Percentiles rank a stretch among this genome's conserved stretches.
These are phyloP conservation scores for Heliosperma pusillum DNA, from an alignment of 148 eudicot species.

Conservation along the genomic window DNA sequence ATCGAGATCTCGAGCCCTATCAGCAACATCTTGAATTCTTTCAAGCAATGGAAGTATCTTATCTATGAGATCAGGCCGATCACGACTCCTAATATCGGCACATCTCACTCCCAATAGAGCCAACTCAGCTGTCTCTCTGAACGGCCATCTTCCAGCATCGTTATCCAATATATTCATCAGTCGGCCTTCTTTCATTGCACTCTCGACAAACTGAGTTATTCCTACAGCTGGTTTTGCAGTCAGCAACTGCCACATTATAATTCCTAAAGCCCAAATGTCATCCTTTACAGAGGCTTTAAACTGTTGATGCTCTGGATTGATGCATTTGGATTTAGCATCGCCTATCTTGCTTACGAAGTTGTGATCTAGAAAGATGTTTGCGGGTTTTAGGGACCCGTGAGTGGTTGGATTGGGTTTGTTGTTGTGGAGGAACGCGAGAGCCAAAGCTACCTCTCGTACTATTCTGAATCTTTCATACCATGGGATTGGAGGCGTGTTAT, in stretches of 20 bases:
- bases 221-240: constrained; percentile 68
- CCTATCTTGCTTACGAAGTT: constrained; percentile 86
- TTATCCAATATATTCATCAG: constrained; percentile 51
- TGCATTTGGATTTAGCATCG: constrained; percentile 35
- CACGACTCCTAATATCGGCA: constrained; percentile 65
- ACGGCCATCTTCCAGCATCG: constrained; percentile 80
- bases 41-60: constrained; percentile 63
- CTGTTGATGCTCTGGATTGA: not conserved
- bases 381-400: constrained; percentile 77
- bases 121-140: constrained; percentile 65
- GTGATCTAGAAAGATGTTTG: constrained; percentile 82
- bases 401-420: constrained; percentile 66
- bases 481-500: constrained; percentile 56
- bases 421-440: constrained; percentile 79
- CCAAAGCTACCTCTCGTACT: constrained; percentile 85
- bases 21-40: constrained; percentile 60
- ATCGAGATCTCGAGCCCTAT: constrained; percentile 42
- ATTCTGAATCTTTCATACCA: constrained; percentile 82
- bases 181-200: constrained; percentile 46
- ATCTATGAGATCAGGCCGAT: constrained; percentile 62
- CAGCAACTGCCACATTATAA: constrained; percentile 67
- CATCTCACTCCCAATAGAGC: constrained; percentile 65
- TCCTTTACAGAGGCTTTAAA: constrained; percentile 42
- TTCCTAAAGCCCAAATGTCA: constrained; percentile 84
- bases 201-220: constrained; percentile 52